phyloP scores from a whole-genome alignment of 768 basidiomycete species.

The Podaxis sp. region DNA sequence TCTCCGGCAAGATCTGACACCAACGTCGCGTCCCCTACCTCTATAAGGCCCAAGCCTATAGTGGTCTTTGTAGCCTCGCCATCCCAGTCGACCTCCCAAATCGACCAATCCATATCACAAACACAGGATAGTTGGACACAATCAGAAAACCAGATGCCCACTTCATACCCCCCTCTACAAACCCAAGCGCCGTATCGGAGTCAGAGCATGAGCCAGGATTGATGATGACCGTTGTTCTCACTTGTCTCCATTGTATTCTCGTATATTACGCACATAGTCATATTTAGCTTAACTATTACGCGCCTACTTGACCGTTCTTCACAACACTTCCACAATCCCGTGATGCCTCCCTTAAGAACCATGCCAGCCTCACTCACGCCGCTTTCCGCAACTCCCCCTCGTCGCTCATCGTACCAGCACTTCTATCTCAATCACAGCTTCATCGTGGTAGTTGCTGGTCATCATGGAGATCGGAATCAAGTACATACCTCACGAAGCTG shows the following conservation, averaged over 20 bases:
- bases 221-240: background rate
- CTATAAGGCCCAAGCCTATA: background rate
- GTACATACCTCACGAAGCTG: conserved; percentile 40
- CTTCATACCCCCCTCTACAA: conserved; percentile 38
- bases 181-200: conserved; percentile 59
- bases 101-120: background rate
- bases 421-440: conserved; percentile 8
- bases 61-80: background rate
- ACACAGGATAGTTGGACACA: background rate
- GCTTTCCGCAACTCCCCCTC: background rate
- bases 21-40: background rate
- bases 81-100: background rate
- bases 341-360: conserved; percentile 2
- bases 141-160: background rate
- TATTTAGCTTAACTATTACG: background rate
- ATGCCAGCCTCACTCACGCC: background rate
- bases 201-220: conserved; percentile 36
- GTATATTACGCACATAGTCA: background rate
- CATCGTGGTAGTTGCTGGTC: conserved; percentile 8
- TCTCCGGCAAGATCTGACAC: background rate
- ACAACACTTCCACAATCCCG: background rate
- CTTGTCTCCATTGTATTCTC: background rate
- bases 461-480: conserved; percentile 40
- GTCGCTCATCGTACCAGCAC: conserved; percentile 10
- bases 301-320: background rate